Percentiles rank a stretch among this genome's conserved stretches.
These are phyloP conservation scores for Vitis hybrid DNA, from an alignment of 177 flowering plant species.

Conservation along the genomic window DNA sequence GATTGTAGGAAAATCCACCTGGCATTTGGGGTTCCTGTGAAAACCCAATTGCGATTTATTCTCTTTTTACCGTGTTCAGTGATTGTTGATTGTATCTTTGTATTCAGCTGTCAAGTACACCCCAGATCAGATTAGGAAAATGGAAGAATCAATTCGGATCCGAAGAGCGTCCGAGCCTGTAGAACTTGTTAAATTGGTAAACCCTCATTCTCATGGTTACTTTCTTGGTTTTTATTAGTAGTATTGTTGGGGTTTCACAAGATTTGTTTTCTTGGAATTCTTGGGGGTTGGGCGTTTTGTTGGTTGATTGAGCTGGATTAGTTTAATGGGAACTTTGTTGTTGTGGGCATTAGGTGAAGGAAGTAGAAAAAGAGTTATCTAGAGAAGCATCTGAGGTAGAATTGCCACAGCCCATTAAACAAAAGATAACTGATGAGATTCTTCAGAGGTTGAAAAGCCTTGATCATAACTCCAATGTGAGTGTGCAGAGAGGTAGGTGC, in stretches of 20 bases:
- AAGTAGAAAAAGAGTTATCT: slow-evolving; percentile 38
- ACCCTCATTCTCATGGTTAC: not conserved
- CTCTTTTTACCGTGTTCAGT: not conserved
- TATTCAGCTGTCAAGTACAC: slow-evolving; percentile 61
- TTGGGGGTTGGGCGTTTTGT: not conserved
- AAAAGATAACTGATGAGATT: slow-evolving; percentile 62
- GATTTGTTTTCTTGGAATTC: not conserved
- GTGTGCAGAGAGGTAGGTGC: slow-evolving; percentile 64
- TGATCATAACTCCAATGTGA: slow-evolving; percentile 37
- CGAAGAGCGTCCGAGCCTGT: slow-evolving; percentile 67
- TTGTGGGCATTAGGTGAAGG: slow-evolving; percentile 45
- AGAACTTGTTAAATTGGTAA: slow-evolving; percentile 73
- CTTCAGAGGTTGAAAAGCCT: slow-evolving; percentile 54
- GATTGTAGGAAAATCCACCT: not conserved
- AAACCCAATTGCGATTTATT: not conserved
- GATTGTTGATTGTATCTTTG: slow-evolving; percentile 5
- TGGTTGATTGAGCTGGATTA: not conserved
- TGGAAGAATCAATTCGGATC: slow-evolving; percentile 79
- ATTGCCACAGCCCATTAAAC: slow-evolving; percentile 54
- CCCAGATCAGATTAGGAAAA: slow-evolving; percentile 76
- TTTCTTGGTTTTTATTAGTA: not conserved
- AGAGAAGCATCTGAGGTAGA: slow-evolving; percentile 28
- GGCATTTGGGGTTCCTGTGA: not conserved
- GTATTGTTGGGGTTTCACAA: not conserved
- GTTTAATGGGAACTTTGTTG: slow-evolving; percentile 14